A percentile compares a stretch with the other conserved stretches of the same genome.
Conservation (phyloP, 1,139 yeast species). For the Yamadazyma dendronema region DNA sequence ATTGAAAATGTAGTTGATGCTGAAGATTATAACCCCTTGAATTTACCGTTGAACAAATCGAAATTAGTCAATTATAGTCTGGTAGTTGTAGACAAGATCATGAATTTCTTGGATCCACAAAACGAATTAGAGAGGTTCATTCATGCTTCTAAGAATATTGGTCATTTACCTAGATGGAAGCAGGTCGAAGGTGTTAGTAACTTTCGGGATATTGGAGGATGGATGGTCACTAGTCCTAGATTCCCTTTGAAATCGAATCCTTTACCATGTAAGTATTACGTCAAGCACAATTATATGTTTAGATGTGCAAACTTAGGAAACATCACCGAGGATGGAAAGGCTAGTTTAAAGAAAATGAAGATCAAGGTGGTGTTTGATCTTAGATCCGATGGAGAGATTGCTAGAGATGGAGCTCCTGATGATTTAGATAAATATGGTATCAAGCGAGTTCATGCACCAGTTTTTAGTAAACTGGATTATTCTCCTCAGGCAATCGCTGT, state of each 20-base stretch:
- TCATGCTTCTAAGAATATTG: slow-evolving; percentile 33
- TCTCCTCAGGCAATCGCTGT: slow-evolving; percentile 67
- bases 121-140: slow-evolving; percentile 55
- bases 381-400: slow-evolving; percentile 61
- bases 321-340: slow-evolving; percentile 47
- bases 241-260: slow-evolving; percentile 15
- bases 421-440: slow-evolving; percentile 40
- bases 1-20: slow-evolving; percentile 29
- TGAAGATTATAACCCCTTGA: slow-evolving; percentile 33
- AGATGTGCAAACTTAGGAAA: slow-evolving; percentile 63
- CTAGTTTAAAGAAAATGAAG: slow-evolving; percentile 41
- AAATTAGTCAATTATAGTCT: slow-evolving; percentile 56
- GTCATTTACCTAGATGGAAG: slow-evolving; percentile 54
- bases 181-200: slow-evolving; percentile 65
- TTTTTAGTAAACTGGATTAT: slow-evolving; percentile 53
- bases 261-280: slow-evolving; percentile 28
- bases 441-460: slow-evolving; percentile 58
- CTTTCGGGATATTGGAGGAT: slow-evolving; percentile 83
- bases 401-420: slow-evolving; percentile 46
- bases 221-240: slow-evolving; percentile 42
- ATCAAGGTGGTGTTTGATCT: slow-evolving; percentile 65
- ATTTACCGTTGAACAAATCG: slow-evolving; percentile 44
- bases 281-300: slow-evolving; percentile 55
- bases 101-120: slow-evolving; percentile 51
- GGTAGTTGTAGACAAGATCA: slow-evolving; percentile 51